Evolutionary conservation across 2,329 filamentous ascomycete genomes (phyloP).

Genomic region (Byssochlamys sp.): DNA sequence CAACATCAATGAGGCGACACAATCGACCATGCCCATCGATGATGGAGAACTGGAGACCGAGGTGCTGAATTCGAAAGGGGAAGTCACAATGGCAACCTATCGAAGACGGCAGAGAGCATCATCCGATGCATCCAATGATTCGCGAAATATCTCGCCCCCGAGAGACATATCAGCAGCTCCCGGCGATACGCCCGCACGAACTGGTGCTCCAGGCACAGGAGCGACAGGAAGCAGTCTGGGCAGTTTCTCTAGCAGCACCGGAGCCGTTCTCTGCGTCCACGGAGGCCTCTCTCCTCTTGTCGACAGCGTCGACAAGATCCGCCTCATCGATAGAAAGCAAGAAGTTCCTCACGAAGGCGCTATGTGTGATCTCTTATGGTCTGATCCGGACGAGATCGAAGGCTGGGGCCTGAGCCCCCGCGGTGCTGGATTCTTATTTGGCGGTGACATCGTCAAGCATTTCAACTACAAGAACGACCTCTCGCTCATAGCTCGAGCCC

Average conservation of each 20-base stretch:
- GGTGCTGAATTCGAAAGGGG: constrained; percentile 74
- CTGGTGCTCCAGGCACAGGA: constrained; percentile 68
- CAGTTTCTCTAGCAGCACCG: constrained; percentile 43
- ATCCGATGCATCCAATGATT: constrained; percentile 26
- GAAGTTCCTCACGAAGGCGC: constrained; percentile 96
- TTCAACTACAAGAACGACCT: constrained; percentile 95
- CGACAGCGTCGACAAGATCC: constrained; percentile 89
- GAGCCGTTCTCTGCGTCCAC: constrained; percentile 89
- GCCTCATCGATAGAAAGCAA: constrained; percentile 88
- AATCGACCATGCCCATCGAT: constrained; percentile 43
- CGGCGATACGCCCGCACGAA: constrained; percentile 40
- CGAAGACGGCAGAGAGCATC: constrained; percentile 22
- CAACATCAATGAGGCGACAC: constrained; percentile 35
- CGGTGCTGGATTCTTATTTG: constrained; percentile 90
- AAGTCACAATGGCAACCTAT: constrained; percentile 55
- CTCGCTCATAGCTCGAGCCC: constrained; percentile 80
- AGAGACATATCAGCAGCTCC: constrained; percentile 36
- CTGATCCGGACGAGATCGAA: constrained; percentile 93
- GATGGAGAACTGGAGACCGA: constrained; percentile 82
- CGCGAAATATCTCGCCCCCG: constrained; percentile 29
- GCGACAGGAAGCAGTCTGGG: constrained; percentile 61
- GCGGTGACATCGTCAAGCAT: constrained; percentile 84
- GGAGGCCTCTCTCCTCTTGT: constrained; percentile 85
- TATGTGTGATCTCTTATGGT: constrained; percentile 98
- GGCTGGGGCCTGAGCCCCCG: constrained; percentile 92